Base-by-base conservation (phyloP, 2,329 filamentous ascomycete genomes). In the Exserohilum rostratum region DNA sequence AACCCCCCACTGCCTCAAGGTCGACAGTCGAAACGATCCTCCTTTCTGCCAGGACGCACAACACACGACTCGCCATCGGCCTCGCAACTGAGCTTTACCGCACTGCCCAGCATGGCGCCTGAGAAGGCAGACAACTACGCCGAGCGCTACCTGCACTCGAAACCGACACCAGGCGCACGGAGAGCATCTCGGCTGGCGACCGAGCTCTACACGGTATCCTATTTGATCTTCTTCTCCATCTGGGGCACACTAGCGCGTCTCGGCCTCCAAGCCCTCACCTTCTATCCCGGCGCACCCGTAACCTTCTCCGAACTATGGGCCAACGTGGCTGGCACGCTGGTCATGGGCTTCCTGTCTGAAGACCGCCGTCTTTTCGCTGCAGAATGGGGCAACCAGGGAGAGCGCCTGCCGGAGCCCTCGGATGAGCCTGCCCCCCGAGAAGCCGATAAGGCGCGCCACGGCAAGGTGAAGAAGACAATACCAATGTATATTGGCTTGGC, bases 271-370 rank as follows among this genome's bases (percentile, higher is more conserved):
- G 87, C 88, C 42, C 77, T 97, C 46, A 95, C 91, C 0, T 85
- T 82, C 51, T 97, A 96, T 71, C 87, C 89, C 1, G 89, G 88
- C 18, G 85, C 90, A 0, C 91, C 92, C 0, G 79, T 95, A 18
- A 79, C 85, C 5, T 93, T 90, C 50, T 83, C 86, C 46, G 87
- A 90, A 2, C 76, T 96, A 18, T 98, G 93, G 93, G 88, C 92
- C 56, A 97, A 98, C 68, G 88, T 96, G 42, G 85, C 81, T 1
- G 93, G 93, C 1, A 89, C 90, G 50, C 70, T 96, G 0, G 63
- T 96, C 53, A 90, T 98, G 85, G 93, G 95, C 2, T 96, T 96
- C 69, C 81, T 97, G 2, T 78, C 85, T 9, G 90, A 96, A 76
- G 91, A 96, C 68, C 82, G 85, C 58, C 87, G 83, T 65, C 77